Evolutionary conservation across 75 land plant species (phyloP), one percentile per base, ranked within the genome.

Genomic region (Larix kaempferi): DNA sequence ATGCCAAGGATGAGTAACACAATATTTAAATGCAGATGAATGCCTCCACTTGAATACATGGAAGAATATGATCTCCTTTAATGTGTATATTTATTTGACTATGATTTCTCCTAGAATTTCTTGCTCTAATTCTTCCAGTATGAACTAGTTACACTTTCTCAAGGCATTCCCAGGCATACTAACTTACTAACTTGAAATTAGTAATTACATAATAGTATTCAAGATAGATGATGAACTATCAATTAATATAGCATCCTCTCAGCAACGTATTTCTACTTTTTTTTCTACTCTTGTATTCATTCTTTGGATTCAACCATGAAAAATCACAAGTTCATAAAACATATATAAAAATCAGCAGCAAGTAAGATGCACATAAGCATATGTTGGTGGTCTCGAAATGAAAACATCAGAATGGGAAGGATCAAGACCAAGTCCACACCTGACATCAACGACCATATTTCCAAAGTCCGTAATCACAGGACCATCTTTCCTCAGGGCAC

Each of bases 391-490:
- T 14, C 78, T 27, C 19, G 35, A 67, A 16, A 76, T 76, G 49
- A 75, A 56, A 75, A 25, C 27, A 15, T 21, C 26, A 17, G 33
- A 59, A 56, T n/a, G 16, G 26, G 44, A 2, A n/a, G 23, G 17
- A 73, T 71, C 19, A 29, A 71, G 4, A 21, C 54, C 22, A 59
- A 73, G 23, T 35, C 15, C 23, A 15, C 55, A 83, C 88, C 90
- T 86, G 56, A 88, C 90, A 78, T 88, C 90, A 73, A 88, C 89
- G 35, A 88, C 86, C 90, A 88, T 88, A 75, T 88, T 86, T 26
- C 90, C 90, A 78, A 86, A 58, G 66, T 88, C 89, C 5, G 89
- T 88, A 69, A 88, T 88, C 13, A 88, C 90, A n/a, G 90, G 91
- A 19, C 91, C 89, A 84, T 89, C 91, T 80, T 89, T 89, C 29